Base-by-base conservation (phyloP, 306 rosid species). In the Dalbergia cochinchinensis region DNA sequence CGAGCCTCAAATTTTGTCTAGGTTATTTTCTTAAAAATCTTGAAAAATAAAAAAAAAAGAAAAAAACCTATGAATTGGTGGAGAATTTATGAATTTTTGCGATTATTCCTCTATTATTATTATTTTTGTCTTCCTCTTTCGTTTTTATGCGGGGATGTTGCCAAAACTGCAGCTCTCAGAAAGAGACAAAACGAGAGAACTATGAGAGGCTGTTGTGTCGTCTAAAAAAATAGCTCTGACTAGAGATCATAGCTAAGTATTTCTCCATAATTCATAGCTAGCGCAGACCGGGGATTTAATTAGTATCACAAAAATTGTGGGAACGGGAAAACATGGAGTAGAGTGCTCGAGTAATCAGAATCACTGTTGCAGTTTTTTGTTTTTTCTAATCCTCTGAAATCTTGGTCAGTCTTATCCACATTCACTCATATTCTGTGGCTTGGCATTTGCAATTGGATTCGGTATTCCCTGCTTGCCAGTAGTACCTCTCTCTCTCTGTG, bases 371-470 rank as follows among this genome's bases (percentile, higher is more conserved):
- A 33, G 51, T 50, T 37, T 82, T 34, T 58, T 18, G 65, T 69
- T 55, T 58, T 18, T 72, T 72, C 47, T 66, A 22, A 20, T 81
- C 78, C 39, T 61, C 76, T 63, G 81, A 87, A 76, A 18, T 69
- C 72, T 83, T 78, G 8, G 5, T 15, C 9, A 83, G 76, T 50
- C 84, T 84, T 86, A 93, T 88, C 88, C 80, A 31, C n/a, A 67
- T 55, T 6, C 73, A 58, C 66, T 37, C 39, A 10, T 14, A 42
- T 53, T 75, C 90, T 70, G 91, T 94, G 98, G 97, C 78, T 78
- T 78, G 11, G 18, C 48, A 47, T 57, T 84, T 75, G 58, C 78
- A 71, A 22, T 47, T 78, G 37, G 31, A 26, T 26, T 26, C 31
- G 31, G 34, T 59, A 35, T 65, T 3, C 3, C 39, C 0, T 7